Conservation (phyloP, 31 red algal genomes). For the Bonnemaisonia californica region DNA sequence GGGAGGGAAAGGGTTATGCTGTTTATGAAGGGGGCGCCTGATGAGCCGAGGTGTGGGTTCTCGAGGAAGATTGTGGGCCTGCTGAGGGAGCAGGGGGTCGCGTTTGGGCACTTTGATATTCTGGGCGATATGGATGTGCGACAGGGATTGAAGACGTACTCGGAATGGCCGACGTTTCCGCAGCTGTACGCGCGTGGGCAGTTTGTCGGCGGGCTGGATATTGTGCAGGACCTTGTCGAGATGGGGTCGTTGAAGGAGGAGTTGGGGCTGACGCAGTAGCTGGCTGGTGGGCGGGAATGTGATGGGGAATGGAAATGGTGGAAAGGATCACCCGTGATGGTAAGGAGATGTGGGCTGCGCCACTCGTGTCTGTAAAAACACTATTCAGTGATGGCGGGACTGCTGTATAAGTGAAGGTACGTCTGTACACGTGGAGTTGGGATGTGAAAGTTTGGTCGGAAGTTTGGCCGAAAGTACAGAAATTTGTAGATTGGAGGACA, state of each 20-base stretch:
- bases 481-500: no score
- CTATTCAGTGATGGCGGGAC: no score
- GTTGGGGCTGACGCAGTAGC: no score
- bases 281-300: no score
- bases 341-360: no score
- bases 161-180: conserved; percentile 96
- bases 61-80: conserved; percentile 61
- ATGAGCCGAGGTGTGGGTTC: conserved; percentile 82
- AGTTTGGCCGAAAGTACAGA: no score
- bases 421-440: no score
- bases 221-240: conserved; percentile 62
- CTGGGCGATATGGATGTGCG: conserved; percentile 74
- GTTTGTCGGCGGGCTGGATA: conserved; percentile 88
- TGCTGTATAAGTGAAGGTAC: no score
- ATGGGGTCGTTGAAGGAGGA: conserved; percentile 59
- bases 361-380: no score
- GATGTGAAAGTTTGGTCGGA: no score
- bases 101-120: conserved; percentile 88
- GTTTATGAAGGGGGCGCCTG: conserved; percentile 93
- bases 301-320: no score
- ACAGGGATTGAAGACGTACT: conserved; percentile 65
- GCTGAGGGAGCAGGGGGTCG: conserved; percentile 48
- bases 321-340: no score
- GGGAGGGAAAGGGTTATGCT: conserved; percentile 54
- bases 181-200: conserved; percentile 84